Evolutionary conservation across 768 basidiomycete species (phyloP).

Genomic region (Boletus rubescentipes): DNA sequence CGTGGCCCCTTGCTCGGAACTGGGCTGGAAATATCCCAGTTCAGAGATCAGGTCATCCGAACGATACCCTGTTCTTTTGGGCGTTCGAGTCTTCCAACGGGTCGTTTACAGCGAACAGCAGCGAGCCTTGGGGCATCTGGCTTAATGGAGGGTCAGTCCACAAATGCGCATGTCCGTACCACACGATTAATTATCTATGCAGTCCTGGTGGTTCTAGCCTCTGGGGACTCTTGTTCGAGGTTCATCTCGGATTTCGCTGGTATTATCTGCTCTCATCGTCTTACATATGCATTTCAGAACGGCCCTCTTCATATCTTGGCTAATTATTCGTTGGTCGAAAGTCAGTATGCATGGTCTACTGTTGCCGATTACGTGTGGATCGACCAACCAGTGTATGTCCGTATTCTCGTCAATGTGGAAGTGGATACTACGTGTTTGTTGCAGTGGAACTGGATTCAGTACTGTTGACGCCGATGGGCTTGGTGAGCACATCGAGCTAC

Average conservation of each 20-base stretch:
- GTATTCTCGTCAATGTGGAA: too few species aligned
- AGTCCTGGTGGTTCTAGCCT: slow-evolving; percentile 71
- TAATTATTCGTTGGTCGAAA: slow-evolving; percentile 47
- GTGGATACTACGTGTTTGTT: neutral
- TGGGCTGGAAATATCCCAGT: slow-evolving; percentile 67
- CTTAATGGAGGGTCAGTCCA: slow-evolving; percentile 65
- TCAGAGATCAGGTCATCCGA: slow-evolving; percentile 54
- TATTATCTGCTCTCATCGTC: neutral
- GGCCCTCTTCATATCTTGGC: slow-evolving; percentile 58
- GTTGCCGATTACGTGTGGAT: slow-evolving; percentile 62
- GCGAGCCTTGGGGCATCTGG: slow-evolving; percentile 70
- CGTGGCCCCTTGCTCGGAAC: slow-evolving; percentile 47
- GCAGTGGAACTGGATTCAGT: slow-evolving; percentile 58
- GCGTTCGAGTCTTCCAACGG: slow-evolving; percentile 56
- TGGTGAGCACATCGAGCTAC: slow-evolving; percentile 34
- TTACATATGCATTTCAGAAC: slow-evolving; percentile 40
- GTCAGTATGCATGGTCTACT: slow-evolving; percentile 56
- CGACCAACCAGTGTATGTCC: slow-evolving; percentile 59
- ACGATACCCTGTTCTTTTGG: slow-evolving; percentile 65
- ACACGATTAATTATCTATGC: neutral
- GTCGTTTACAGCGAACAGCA: slow-evolving; percentile 46
- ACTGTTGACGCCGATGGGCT: slow-evolving; percentile 61
- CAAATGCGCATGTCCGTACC: too few species aligned
- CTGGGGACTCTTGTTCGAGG: slow-evolving; percentile 61
- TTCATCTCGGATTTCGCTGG: slow-evolving; percentile 21